Conservation (phyloP, 2,329 filamentous ascomycete species). For the Fusarium sp. region DNA sequence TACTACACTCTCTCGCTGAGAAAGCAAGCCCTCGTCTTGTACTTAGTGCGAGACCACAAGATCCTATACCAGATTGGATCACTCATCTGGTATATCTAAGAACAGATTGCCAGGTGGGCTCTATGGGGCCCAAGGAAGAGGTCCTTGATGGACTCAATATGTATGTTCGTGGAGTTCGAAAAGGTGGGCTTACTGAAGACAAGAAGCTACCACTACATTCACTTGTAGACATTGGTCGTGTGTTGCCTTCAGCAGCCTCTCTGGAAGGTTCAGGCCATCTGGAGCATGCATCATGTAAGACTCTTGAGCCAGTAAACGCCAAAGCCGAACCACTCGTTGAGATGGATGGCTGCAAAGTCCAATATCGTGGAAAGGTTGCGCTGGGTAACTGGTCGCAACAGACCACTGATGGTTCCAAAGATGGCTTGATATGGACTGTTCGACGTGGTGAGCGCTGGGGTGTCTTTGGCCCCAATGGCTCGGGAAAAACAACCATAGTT, state of each 20-base stretch:
- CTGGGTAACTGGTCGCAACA: conserved; percentile 84
- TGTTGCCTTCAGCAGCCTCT: conserved; percentile 52
- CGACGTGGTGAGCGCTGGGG: conserved; percentile 89
- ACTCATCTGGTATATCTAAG: conserved; percentile 83
- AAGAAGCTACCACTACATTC: conserved; percentile 62
- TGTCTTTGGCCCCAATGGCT: conserved; percentile 93
- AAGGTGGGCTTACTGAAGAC: conserved; percentile 60
- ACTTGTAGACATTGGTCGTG: conserved; percentile 64
- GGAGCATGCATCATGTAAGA: conserved; percentile 30
- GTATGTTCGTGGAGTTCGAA: conserved; percentile 63
- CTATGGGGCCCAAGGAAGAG: conserved; percentile 73
- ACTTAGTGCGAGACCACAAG: conserved; percentile 84
- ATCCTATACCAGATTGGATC: conserved; percentile 90
- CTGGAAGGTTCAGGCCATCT: conserved; percentile 10
- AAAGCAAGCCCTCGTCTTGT: conserved; percentile 78
- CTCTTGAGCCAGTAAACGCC: conserved; percentile 42
- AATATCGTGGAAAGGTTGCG: conserved; percentile 81
- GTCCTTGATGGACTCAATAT: conserved; percentile 68
- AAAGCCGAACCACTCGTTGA: conserved; percentile 80
- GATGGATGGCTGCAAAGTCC: conserved; percentile 86
- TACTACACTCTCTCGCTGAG: conserved; percentile 77
- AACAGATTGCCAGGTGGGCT: conserved; percentile 73
- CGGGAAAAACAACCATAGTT: conserved; percentile 94
- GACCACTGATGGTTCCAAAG: conserved; percentile 60
- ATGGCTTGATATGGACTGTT: conserved; percentile 86